Evolutionary conservation across 2,329 filamentous ascomycete species (phyloP), one percentile per base, ranked within the genome.

Genomic region (Dendryphion nanum): DNA sequence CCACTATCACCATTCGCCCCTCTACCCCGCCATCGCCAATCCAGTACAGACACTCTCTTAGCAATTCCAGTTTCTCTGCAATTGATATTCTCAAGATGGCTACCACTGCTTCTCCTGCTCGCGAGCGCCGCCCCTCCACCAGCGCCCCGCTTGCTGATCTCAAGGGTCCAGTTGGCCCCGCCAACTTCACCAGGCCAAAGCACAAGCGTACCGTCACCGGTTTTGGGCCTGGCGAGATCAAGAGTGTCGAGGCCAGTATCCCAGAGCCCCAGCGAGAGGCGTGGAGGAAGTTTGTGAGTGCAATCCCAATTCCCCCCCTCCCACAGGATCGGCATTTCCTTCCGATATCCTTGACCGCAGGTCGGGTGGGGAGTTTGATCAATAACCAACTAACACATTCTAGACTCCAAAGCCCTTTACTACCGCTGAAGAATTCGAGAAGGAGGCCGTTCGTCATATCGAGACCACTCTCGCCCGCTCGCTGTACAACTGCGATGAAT

Each of bases 141-240:
- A 82, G 85, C 50, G 87, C 87, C 53, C 90, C 90, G 32, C 83
- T 96, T 53, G 81, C 86, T 48, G 89, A 95, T 63, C 83, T 97
- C 46, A 78, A 87, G 66, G 90, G 89, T 49, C 84, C 87, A 14
- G 81, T 96, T 40, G 85, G 85, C n/a, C 89, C 89, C 28, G 41
- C 44, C 13, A 84, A 83, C 29, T 91, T 94, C 63, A 83, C 86
- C 70, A 81, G 93, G 44, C 93, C 93, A 31, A 98, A 97, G 73
- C 93, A 98, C 74, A 96, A 89, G 76, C 82, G 93, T 53, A 97
- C 91, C n/a, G 86, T 87, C 51, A 98, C 93, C 7, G 93, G 93
- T 6, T 93, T 97, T 62, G 90, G 89, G 21, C 79, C 89, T 18
- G 75, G 80, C 23, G 93, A 98, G 63, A 96, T 96, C 74, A 96